Evolutionary conservation across 192 early-diverging fungal species (phyloP).

Genomic region (Cetraspora pellucida): DNA sequence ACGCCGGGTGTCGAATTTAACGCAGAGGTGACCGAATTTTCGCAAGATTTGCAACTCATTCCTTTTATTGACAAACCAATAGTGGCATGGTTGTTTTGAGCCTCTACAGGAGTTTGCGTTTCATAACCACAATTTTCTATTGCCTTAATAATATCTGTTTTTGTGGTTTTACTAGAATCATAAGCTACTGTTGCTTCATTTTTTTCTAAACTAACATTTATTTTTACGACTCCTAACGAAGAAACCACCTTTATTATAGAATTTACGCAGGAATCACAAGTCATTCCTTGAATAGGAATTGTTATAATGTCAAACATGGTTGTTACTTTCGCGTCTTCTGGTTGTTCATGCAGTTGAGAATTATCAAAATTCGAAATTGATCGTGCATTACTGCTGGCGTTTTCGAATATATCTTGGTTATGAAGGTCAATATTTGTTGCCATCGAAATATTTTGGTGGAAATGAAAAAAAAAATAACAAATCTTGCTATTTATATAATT

Average conservation of each 20-base stretch:
- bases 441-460: too few relatives aligned
- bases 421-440: too few relatives aligned
- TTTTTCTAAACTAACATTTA: constrained; percentile 37
- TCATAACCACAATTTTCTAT: constrained; percentile 72
- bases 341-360: too few relatives aligned
- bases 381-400: too few relatives aligned
- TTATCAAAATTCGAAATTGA: too few relatives aligned
- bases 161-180: constrained; percentile 14
- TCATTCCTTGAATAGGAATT: constrained; percentile 66
- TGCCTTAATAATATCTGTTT: constrained; percentile 41
- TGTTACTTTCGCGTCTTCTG: neutral
- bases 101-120: constrained; percentile 49
- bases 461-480: too few relatives aligned
- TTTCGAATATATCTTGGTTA: too few relatives aligned
- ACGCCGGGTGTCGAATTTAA: neutral
- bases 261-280: constrained; percentile 80
- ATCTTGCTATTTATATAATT: too few relatives aligned
- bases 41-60: constrained; percentile 32
- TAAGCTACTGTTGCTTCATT: constrained; percentile 41
- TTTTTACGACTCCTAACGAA: neutral
- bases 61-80: neutral
- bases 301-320: neutral
- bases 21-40: constrained; percentile 48
- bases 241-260: constrained; percentile 14
- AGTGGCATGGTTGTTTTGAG: constrained; percentile 31